A percentile compares a stretch with the other conserved stretches of the same genome.
Evolutionary conservation across 345 rosid species (phyloP).

Genomic region (Alliaria petiolata): DNA sequence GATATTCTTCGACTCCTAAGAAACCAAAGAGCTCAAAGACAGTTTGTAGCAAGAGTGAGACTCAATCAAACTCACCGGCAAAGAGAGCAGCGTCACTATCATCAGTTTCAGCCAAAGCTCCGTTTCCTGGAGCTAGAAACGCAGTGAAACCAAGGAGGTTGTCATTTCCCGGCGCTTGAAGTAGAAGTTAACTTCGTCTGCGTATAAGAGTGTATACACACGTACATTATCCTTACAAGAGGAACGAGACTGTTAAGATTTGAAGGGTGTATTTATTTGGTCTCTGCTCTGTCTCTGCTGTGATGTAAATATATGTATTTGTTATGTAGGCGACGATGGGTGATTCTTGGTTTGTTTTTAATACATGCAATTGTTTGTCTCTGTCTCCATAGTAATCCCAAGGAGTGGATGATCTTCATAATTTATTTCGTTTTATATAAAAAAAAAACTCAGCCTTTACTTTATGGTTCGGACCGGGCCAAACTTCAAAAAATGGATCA

Average conservation of each 20-base stretch:
- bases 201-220: not conserved
- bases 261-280: slow-evolving; percentile 9
- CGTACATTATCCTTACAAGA: not conserved
- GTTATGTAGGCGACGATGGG: not conserved
- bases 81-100: slow-evolving; percentile 38
- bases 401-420: no score
- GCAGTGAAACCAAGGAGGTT: slow-evolving; percentile 52
- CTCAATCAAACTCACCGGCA: slow-evolving; percentile 42
- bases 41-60: slow-evolving; percentile 35
- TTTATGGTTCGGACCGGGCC: no score
- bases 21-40: slow-evolving; percentile 42
- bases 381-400: not conserved
- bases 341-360: slow-evolving; percentile 5
- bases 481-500: no score
- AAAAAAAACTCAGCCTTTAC: no score
- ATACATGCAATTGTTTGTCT: slow-evolving; percentile 4
- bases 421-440: no score
- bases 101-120: slow-evolving; percentile 43
- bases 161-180: slow-evolving; percentile 52
- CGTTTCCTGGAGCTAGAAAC: slow-evolving; percentile 39
- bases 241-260: not conserved
- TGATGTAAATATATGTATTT: slow-evolving; percentile 26
- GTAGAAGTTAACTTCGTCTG: not conserved
- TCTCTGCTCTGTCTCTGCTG: not conserved
- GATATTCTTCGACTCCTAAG: slow-evolving; percentile 52